Evolutionary conservation across 495 filamentous ascomycete genomes (phyloP).

Genomic region (Amphirosellinia nigrospora): DNA sequence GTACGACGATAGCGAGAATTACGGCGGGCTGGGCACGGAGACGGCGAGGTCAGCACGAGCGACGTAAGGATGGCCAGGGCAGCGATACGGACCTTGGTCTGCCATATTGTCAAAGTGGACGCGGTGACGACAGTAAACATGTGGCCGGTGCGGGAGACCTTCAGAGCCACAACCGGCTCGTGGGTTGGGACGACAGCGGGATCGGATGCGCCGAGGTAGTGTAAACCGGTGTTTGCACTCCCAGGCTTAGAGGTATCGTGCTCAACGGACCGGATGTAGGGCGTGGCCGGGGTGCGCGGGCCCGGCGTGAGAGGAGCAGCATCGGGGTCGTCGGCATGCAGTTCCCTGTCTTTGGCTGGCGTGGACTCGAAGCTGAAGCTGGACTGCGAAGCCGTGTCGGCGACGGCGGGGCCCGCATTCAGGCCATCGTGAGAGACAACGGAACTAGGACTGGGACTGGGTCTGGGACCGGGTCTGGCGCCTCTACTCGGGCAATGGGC

Average conservation of each 20-base stretch:
- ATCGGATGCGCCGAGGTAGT: slow-evolving; percentile 17
- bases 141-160: slow-evolving; percentile 79
- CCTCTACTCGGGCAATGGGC: slow-evolving; percentile 58
- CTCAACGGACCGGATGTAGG: slow-evolving; percentile 59
- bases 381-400: slow-evolving; percentile 44
- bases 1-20: slow-evolving; percentile 81
- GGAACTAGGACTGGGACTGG: too few relatives aligned
- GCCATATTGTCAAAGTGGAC: slow-evolving; percentile 87
- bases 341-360: slow-evolving; percentile 36
- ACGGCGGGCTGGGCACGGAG: slow-evolving; percentile 73
- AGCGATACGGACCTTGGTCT: slow-evolving; percentile 78
- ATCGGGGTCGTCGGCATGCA: slow-evolving; percentile 32
- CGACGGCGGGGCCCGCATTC: slow-evolving; percentile 37
- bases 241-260: slow-evolving; percentile 49
- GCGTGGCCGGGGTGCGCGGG: slow-evolving; percentile 52
- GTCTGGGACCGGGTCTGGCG: slow-evolving; percentile 39
- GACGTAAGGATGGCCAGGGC: slow-evolving; percentile 3
- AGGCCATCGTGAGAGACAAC: slow-evolving; percentile 54
- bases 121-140: slow-evolving; percentile 89
- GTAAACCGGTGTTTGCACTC: slow-evolving; percentile 20
- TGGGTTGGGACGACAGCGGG: slow-evolving; percentile 43
- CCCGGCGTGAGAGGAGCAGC: slow-evolving; percentile 46
- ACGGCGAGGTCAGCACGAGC: slow-evolving; percentile 27
- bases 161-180: slow-evolving; percentile 73
- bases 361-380: slow-evolving; percentile 33